Evolutionary conservation across 2,329 filamentous ascomycete genomes (phyloP), one percentile per base, ranked within the genome.

Genomic region (Trichophyton simii): DNA sequence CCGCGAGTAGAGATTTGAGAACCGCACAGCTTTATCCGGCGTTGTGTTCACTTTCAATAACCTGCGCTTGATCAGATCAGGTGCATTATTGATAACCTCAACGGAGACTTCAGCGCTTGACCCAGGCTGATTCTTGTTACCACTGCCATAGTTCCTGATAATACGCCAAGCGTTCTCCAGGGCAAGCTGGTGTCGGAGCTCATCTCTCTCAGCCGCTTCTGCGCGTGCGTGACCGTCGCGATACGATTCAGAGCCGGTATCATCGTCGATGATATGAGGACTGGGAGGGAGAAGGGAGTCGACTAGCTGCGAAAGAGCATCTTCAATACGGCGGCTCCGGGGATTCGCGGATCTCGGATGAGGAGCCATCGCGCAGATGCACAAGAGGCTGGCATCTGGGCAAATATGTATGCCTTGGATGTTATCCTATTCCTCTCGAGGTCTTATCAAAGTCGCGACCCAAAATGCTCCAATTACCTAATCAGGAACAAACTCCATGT

Each of bases 1-100:
- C 61, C 90, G 83, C 38, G 89, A 90, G 75, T 96, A 96, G 31
- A 99, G 82, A 70, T 96, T 95, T 25, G 90, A 87, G 75, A 96
- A 96, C 64, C 87, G 83, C 20, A 92, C 80, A 2, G 91, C 90
- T 73, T 91, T 83, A 68, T 83, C 84, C 22, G 80, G 88, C 65
- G 82, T 87, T 54, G 83, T 83, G 69, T 90, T 89, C 67, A 86
- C 87, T 68, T 88, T 84, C 62, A 95, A 83, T 65, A 99, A 80
- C 75, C 88, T 89, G 71, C 89, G 85, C 77, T 92, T 94, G 73
- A 99, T 96, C 68, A 95, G 77, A 72, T 96, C 91, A 34, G 89
- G 89, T 60, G 91, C 91, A 79, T 96, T 91, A 72, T 95, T 92
- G 65, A 95, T 87, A 67, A 79, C 79, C 41, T 75, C 74, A 15